A percentile compares a stretch with the other conserved stretches of the same genome.
Conservation (phyloP, 768 basidiomycete species). For the Cystobasidium ongulense region DNA sequence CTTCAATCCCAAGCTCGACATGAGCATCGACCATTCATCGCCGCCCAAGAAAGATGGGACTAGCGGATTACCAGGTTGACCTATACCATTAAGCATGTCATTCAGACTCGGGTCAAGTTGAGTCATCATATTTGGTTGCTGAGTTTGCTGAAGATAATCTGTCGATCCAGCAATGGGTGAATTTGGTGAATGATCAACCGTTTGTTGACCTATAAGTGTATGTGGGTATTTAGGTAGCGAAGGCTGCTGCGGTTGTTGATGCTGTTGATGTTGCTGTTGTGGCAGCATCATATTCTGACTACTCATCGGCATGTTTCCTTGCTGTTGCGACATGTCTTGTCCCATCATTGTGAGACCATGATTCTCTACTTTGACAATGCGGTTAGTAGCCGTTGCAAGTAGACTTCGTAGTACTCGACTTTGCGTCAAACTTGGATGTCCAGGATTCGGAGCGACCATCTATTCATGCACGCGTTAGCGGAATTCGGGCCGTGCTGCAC, state of each 20-base stretch:
- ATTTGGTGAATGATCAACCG: slow-evolving; percentile 22
- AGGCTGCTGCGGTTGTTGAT: not conserved
- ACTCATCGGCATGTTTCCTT: not conserved
- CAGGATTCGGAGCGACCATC: slow-evolving; percentile 31
- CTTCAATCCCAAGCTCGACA: slow-evolving; percentile 17
- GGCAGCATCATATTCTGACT: not conserved
- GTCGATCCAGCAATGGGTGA: not conserved
- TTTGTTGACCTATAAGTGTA: slow-evolving; percentile 9
- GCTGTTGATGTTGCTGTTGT: not conserved
- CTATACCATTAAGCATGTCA: slow-evolving; percentile 27
- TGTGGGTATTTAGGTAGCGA: slow-evolving; percentile 14
- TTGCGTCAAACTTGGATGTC: slow-evolving; percentile 18
- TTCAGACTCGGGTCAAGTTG: not conserved
- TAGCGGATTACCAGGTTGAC: slow-evolving; percentile 28
- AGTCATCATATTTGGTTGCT: not conserved
- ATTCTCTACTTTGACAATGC: not conserved
- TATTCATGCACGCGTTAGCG: too few species aligned
- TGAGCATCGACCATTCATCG: slow-evolving; percentile 31
- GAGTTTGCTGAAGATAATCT: not conserved
- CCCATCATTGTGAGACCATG: not conserved
- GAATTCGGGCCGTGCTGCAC: not conserved
- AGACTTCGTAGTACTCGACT: slow-evolving; percentile 23
- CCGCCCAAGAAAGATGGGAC: slow-evolving; percentile 25
- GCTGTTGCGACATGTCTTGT: not conserved
- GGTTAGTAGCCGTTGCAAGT: slow-evolving; percentile 11